Percentiles rank a stretch among this genome's conserved stretches.
phyloP scores from a whole-genome alignment of 2,329 filamentous ascomycete genomes.

The Hymenoscyphus salicellus region DNA sequence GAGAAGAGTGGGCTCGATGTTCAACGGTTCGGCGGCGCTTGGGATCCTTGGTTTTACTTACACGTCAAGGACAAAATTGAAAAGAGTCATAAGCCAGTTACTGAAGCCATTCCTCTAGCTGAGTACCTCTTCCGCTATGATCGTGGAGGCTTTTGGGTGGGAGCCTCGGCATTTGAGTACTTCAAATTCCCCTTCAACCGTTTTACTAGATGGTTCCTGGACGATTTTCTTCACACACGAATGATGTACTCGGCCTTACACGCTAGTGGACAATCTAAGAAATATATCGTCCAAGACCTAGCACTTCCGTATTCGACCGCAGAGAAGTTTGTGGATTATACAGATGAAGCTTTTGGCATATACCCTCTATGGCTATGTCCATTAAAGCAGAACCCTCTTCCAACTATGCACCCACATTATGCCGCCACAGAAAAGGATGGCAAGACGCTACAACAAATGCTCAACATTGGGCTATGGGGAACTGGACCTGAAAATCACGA shows the following conservation, averaged over 20 bases:
- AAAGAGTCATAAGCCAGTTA: conserved; percentile 18
- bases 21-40: conserved; percentile 48
- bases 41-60: conserved; percentile 65
- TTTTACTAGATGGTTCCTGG: conserved; percentile 55
- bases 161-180: conserved; percentile 55
- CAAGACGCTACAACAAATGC: conserved; percentile 43
- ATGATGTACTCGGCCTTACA: conserved; percentile 63
- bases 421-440: conserved; percentile 24
- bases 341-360: conserved; percentile 44
- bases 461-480: conserved; percentile 76
- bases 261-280: conserved; percentile 51
- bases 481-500: conserved; percentile 62
- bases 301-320: conserved; percentile 53
- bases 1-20: conserved; percentile 26
- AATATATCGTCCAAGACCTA: conserved; percentile 62
- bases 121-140: conserved; percentile 61
- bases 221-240: conserved; percentile 59
- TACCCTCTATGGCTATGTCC: conserved; percentile 62
- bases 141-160: conserved; percentile 62
- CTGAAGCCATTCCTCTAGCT: conserved; percentile 44
- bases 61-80: conserved; percentile 48
- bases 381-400: conserved; percentile 36
- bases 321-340: conserved; percentile 51
- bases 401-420: conserved; percentile 37
- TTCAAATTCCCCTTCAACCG: conserved; percentile 59